phyloP scores from a whole-genome alignment of 169 alveolate species.

The Plasmodium blacklocki region DNA sequence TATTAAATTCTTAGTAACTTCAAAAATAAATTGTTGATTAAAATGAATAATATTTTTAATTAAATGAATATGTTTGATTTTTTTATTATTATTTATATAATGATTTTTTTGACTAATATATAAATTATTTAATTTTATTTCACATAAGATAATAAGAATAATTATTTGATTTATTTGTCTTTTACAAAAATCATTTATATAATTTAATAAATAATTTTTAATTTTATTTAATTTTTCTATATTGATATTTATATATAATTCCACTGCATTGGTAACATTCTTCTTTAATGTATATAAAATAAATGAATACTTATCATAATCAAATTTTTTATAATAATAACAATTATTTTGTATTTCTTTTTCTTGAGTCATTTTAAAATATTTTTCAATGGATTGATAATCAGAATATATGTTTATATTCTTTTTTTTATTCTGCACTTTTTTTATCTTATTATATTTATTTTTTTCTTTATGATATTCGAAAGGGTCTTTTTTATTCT shows the following conservation, averaged over 20 bases:
- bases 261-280: constrained; percentile 27
- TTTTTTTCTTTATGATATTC: background rate
- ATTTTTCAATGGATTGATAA: constrained; percentile 56
- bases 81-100: background rate
- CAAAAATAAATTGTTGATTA: constrained; percentile 36
- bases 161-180: constrained; percentile 33
- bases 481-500: background rate
- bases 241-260: constrained; percentile 64
- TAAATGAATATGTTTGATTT: background rate
- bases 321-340: constrained; percentile 26
- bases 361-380: constrained; percentile 35
- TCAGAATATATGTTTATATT: background rate
- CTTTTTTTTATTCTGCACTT: constrained; percentile 21
- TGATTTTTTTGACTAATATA: constrained; percentile 22
- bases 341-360: constrained; percentile 28
- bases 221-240: constrained; percentile 52
- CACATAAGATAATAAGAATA: constrained; percentile 42
- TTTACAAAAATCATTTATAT: constrained; percentile 53
- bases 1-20: constrained; percentile 55
- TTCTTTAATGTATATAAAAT: constrained; percentile 40
- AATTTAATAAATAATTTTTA: constrained; percentile 30
- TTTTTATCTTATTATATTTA: background rate
- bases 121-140: constrained; percentile 62
- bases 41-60: constrained; percentile 28
- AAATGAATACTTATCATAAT: constrained; percentile 15